Conservation (phyloP, 1,139 yeast species). For the Yamadazyma blattariae region DNA sequence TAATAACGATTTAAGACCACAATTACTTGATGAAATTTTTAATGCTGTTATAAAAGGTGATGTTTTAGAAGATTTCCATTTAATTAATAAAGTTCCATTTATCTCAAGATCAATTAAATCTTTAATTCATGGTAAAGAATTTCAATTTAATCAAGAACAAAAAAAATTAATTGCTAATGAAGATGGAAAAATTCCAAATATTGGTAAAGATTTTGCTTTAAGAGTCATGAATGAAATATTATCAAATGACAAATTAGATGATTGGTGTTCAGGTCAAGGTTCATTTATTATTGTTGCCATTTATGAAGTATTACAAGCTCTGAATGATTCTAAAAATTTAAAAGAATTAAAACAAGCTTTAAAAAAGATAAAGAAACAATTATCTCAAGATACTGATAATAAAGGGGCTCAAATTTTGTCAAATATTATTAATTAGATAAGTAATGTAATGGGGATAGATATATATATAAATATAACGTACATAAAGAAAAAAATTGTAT, state of each 20-base stretch:
- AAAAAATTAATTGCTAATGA: conserved; percentile 45
- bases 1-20: conserved; percentile 41
- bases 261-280: conserved; percentile 77
- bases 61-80: conserved; percentile 63
- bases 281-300: conserved; percentile 79
- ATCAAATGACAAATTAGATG: conserved; percentile 41
- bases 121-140: conserved; percentile 68
- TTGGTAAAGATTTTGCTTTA: conserved; percentile 64
- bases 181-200: conserved; percentile 46
- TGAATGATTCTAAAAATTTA: conserved; percentile 29
- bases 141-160: conserved; percentile 64
- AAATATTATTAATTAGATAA: conserved; percentile 24
- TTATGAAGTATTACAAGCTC: conserved; percentile 49
- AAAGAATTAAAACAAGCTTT: conserved; percentile 52
- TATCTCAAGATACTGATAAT: conserved; percentile 49
- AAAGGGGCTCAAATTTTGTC: conserved; percentile 78
- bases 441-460: too few relatives aligned
- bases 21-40: conserved; percentile 54
- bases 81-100: conserved; percentile 66
- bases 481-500: too few relatives aligned
- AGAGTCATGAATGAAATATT: conserved; percentile 51
- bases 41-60: conserved; percentile 63
- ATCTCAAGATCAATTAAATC: conserved; percentile 75
- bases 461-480: too few relatives aligned
- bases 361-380: conserved; percentile 48